Percentiles rank a stretch among this genome's conserved stretches.
Evolutionary conservation across 345 rosid genomes (phyloP).

Genomic region (Eucalyptus curtisii): DNA sequence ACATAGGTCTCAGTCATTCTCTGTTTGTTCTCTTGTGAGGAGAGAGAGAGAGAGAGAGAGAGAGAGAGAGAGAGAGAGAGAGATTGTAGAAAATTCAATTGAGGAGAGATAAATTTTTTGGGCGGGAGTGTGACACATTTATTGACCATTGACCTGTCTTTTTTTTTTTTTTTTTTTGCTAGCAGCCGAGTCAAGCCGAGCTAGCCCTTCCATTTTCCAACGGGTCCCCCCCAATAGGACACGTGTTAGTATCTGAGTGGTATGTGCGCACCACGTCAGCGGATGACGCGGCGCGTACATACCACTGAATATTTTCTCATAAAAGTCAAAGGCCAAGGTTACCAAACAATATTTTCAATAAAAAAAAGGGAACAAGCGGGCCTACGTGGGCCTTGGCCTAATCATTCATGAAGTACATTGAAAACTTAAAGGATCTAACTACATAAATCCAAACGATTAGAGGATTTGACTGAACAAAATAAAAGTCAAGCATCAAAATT

Average conservation of each 20-base stretch:
- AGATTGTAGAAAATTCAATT: too few species aligned
- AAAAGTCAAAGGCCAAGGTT: background rate
- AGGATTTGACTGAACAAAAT: background rate
- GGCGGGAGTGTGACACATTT: rapidly evolving
- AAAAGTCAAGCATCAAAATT: background rate
- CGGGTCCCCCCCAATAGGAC: too few species aligned
- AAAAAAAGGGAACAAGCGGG: background rate
- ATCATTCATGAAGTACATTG: background rate
- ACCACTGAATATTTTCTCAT: too few species aligned
- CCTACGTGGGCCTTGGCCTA: background rate
- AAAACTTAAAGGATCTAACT: background rate
- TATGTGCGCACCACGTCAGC: rapidly evolving
- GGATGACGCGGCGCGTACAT: rapidly evolving
- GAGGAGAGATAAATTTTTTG: too few species aligned
- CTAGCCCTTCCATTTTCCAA: too few species aligned
- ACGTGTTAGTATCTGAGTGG: too few species aligned
- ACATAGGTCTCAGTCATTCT: rapidly evolving
- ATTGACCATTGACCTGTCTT: too few species aligned
- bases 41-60: too few species aligned
- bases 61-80: too few species aligned
- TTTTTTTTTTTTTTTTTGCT: too few species aligned
- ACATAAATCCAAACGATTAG: background rate
- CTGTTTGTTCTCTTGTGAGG: too few species aligned
- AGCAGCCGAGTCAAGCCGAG: rapidly evolving
- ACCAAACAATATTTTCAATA: background rate